These are phyloP conservation scores for Passiflora organensis DNA, from an alignment of 345 rosid species.

Conservation along the genomic window DNA sequence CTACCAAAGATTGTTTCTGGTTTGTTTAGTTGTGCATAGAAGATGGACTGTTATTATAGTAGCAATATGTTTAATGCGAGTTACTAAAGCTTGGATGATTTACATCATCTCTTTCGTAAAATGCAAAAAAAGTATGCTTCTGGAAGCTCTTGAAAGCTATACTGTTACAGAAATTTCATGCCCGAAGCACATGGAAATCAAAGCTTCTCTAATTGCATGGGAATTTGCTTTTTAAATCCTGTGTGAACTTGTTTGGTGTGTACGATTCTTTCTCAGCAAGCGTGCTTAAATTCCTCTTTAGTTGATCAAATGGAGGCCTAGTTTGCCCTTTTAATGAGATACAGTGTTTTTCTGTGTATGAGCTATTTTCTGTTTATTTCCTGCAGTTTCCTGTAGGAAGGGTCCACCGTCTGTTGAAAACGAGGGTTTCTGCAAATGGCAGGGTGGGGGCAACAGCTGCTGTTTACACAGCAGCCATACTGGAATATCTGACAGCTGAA, in stretches of 20 bases:
- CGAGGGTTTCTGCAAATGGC: slow-evolving; percentile 26
- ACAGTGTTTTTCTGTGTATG: background rate
- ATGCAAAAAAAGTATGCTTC: too few relatives aligned
- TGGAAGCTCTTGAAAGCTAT: too few relatives aligned
- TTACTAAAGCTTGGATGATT: too few relatives aligned
- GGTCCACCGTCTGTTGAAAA: slow-evolving; percentile 27
- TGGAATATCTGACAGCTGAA: slow-evolving; percentile 27
- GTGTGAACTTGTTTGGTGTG: background rate
- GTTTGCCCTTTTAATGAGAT: background rate
- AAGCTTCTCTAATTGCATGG: background rate
- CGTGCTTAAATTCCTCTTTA: too few relatives aligned
- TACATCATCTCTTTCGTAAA: too few relatives aligned
- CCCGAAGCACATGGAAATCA: background rate
- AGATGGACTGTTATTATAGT: too few relatives aligned
- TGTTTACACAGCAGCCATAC: slow-evolving; percentile 27
- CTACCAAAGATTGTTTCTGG: too few relatives aligned
- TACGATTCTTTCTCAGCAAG: too few relatives aligned
- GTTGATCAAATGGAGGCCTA: background rate
- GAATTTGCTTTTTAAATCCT: background rate
- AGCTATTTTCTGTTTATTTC: background rate
- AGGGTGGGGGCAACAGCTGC: slow-evolving; percentile 33
- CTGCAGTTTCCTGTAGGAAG: slow-evolving; percentile 29
- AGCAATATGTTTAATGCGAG: too few relatives aligned
- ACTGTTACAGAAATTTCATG: background rate
- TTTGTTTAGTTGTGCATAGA: too few relatives aligned